Evolutionary conservation across 2,329 filamentous ascomycete species (phyloP).

Genomic region (Trichoderma lentiforme): DNA sequence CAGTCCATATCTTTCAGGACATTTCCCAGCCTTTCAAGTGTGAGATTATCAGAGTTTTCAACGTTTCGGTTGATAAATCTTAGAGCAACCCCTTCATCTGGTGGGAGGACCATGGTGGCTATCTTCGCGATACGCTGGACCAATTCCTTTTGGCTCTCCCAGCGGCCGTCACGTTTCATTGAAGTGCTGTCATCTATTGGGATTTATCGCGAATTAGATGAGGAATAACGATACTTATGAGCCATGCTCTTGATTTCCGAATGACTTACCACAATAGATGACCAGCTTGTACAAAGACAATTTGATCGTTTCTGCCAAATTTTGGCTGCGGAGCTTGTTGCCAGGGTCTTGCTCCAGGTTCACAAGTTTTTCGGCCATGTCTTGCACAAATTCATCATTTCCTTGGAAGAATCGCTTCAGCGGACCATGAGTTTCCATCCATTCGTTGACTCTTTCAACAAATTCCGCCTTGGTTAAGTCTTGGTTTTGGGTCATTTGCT

Average conservation of each 20-base stretch:
- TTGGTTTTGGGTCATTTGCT: background rate
- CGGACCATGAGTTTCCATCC: background rate
- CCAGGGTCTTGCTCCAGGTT: background rate
- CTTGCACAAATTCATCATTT: background rate
- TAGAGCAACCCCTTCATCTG: background rate
- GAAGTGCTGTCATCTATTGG: background rate
- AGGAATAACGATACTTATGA: background rate
- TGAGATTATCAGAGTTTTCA: background rate
- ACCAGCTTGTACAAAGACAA: background rate
- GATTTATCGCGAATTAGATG: background rate
- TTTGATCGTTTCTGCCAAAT: background rate
- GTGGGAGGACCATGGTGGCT: background rate
- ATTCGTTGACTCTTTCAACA: background rate
- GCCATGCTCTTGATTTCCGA: background rate
- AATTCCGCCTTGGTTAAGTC: background rate
- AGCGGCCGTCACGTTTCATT: background rate
- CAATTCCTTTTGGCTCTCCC: background rate
- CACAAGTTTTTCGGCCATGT: background rate
- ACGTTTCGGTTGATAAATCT: background rate
- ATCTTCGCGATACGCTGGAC: background rate
- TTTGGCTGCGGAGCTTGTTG: background rate
- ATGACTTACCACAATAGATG: background rate
- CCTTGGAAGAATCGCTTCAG: background rate
- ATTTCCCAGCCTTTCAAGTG: background rate
- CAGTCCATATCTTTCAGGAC: background rate